phyloP scores from a whole-genome alignment of 805 yeast genomes.

The Yamadazyma scolyti region DNA sequence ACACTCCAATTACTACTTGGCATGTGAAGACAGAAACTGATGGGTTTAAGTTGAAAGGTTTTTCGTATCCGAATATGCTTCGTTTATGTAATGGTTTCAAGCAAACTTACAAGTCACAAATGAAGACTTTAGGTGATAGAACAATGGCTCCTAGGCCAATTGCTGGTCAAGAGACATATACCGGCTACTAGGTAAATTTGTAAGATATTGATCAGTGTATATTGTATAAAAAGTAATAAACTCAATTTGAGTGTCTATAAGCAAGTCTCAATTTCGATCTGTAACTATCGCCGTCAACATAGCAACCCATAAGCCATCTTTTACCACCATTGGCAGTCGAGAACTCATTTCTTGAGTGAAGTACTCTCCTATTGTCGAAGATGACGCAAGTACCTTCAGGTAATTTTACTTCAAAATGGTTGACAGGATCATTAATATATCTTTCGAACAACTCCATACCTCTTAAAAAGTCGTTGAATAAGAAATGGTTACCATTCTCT shows the following conservation, averaged over 20 bases:
- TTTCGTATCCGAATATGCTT: slow-evolving; percentile 84
- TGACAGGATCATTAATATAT: slow-evolving; percentile 46
- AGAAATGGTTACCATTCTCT: slow-evolving; percentile 35
- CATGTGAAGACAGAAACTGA: slow-evolving; percentile 86
- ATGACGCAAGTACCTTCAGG: slow-evolving; percentile 61
- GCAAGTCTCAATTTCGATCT: slow-evolving; percentile 51
- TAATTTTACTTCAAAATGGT: slow-evolving; percentile 53
- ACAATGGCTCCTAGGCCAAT: slow-evolving; percentile 8
- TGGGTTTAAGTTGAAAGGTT: slow-evolving; percentile 77
- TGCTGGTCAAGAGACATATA: too few relatives aligned
- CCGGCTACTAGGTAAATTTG: too few relatives aligned
- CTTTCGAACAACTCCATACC: slow-evolving; percentile 62
- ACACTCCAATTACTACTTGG: slow-evolving; percentile 74
- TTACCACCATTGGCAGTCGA: slow-evolving; percentile 43
- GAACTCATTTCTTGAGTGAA: slow-evolving; percentile 57
- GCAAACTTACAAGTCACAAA: slow-evolving; percentile 41
- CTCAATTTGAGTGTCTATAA: slow-evolving; percentile 6
- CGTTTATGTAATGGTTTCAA: slow-evolving; percentile 94
- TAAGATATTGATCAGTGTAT: slow-evolving; percentile 4
- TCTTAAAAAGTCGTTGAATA: slow-evolving; percentile 53
- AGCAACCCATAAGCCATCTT: slow-evolving; percentile 76
- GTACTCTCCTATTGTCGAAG: slow-evolving; percentile 66
- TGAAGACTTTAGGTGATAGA: slow-evolving; percentile 11
- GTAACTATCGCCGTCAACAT: slow-evolving; percentile 67
- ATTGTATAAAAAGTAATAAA: slow-evolving; percentile 4